A percentile compares a stretch with the other conserved stretches of the same genome.
phyloP scores from a whole-genome alignment of 1,139 yeast species.

The Lodderomyces elongisporus region DNA sequence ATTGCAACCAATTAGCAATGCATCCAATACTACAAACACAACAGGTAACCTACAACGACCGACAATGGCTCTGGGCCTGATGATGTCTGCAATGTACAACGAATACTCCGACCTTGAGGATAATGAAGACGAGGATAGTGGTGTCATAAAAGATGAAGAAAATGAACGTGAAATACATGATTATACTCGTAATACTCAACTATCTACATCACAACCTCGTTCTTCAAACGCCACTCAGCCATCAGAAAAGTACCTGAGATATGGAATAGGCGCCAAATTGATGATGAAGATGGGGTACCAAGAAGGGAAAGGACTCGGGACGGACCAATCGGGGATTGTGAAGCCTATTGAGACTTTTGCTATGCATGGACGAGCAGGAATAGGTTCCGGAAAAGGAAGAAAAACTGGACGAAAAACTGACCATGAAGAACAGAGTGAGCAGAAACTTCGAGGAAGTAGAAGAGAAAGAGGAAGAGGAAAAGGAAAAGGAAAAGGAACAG shows the following conservation, averaged over 20 bases:
- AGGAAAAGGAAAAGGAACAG: conserved; percentile 7
- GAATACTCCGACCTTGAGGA: conserved; percentile 22
- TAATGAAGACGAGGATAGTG: conserved; percentile 11
- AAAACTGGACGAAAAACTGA: no score
- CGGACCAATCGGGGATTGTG: conserved; percentile 62
- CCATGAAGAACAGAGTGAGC: conserved; percentile 19
- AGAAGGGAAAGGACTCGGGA: conserved; percentile 80
- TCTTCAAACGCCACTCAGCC: not conserved
- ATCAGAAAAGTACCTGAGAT: conserved; percentile 18
- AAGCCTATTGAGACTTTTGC: conserved; percentile 67
- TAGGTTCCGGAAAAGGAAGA: conserved; percentile 47
- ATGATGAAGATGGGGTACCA: conserved; percentile 84
- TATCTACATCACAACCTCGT: no score
- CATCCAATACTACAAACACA: no score
- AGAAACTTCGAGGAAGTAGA: conserved; percentile 18
- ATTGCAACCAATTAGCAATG: no score
- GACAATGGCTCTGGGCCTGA: no score
- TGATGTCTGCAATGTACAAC: conserved; percentile 11
- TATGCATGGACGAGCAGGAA: conserved; percentile 64
- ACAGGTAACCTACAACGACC: no score
- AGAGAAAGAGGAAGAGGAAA: conserved; percentile 23
- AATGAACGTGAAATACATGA: not conserved
- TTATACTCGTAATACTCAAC: no score
- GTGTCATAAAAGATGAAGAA: conserved; percentile 5
- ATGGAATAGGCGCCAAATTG: conserved; percentile 84